These are phyloP conservation scores for Boletus barrowsii DNA, from an alignment of 768 basidiomycete genomes.

Conservation along the genomic window DNA sequence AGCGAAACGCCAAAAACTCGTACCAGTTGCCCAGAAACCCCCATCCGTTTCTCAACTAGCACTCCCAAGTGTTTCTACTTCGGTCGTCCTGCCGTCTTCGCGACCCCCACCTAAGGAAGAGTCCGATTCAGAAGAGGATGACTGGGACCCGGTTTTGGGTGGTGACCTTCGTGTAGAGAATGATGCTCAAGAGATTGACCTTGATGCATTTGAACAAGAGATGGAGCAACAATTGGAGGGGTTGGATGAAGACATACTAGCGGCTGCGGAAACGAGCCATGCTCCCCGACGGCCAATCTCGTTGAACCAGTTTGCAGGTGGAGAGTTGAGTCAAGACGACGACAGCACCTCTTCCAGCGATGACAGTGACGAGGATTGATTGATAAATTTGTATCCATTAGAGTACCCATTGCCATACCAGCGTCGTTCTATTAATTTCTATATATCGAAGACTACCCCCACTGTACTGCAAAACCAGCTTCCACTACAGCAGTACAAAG, in stretches of 20 bases:
- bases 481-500: neutral
- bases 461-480: neutral
- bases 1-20: conserved; percentile 32
- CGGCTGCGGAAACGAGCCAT: conserved; percentile 40
- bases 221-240: conserved; percentile 37
- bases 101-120: conserved; percentile 30
- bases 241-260: conserved; percentile 51
- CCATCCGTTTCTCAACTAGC: conserved; percentile 31
- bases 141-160: conserved; percentile 49
- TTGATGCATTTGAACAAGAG: conserved; percentile 34
- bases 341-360: conserved; percentile 54
- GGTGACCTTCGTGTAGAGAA: conserved; percentile 24
- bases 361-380: conserved; percentile 52
- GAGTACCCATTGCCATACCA: neutral
- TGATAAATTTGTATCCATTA: conserved; percentile 26
- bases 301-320: conserved; percentile 47
- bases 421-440: conserved; percentile 4
- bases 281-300: conserved; percentile 43
- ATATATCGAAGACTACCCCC: neutral
- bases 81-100: conserved; percentile 31
- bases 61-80: conserved; percentile 35
- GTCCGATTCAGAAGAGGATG: conserved; percentile 46
- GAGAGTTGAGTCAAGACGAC: conserved; percentile 38
- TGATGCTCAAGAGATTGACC: conserved; percentile 34
- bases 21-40: conserved; percentile 20